Evolutionary conservation across 108 stramenopile genomes (phyloP), one percentile per base, ranked within the genome.

Genomic region (Conticribra weissflogii): DNA sequence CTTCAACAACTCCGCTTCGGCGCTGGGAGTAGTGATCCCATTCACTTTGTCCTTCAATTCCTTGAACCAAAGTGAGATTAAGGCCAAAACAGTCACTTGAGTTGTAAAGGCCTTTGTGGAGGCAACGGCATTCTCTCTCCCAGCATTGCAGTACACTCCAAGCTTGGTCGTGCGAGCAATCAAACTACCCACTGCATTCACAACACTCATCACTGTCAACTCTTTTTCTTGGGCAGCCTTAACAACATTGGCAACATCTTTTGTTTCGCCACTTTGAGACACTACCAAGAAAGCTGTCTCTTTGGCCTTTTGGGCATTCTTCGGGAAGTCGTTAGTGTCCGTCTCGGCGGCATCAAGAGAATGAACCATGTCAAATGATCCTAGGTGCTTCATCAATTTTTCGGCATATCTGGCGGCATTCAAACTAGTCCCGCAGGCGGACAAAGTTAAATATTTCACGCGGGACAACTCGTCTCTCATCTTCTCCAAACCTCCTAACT

Each of bases 31-130:
- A 29, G 51, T 45, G 44, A 77, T 83, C 31, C 96, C 97, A 27
- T 81, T 77, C 16, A 88, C 57, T 5, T 49, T 68, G 63, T 93
- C 94, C 45, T 76, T 77, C 32, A 82, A 67, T 81, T 97, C 89
- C 29, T 92, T 72, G 78, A 98, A 98, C 96, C 95, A 97, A 31
- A 97, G 76, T 0, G 99, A 95, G 67, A 99, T 76, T 78, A 98
- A 82, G 27, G 95, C 87, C 55, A 99, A 66, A 27, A 97, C 98
- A 51, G 97, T 97, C 7, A 99, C 98, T 83, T 99, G 99, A n/a
- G 97, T 97, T 0, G 98, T 98, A 74, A 98, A 99, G 1, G 99
- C 98, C 86, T 99, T 99, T 46, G 99, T 99, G 64, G 93, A 95
- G 3, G 99, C 99, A 19, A 99, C 99, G 5, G 98, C 98, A 66